phyloP scores from a whole-genome alignment of 176 grass and related monocot species.

The Oryza longistaminata region DNA sequence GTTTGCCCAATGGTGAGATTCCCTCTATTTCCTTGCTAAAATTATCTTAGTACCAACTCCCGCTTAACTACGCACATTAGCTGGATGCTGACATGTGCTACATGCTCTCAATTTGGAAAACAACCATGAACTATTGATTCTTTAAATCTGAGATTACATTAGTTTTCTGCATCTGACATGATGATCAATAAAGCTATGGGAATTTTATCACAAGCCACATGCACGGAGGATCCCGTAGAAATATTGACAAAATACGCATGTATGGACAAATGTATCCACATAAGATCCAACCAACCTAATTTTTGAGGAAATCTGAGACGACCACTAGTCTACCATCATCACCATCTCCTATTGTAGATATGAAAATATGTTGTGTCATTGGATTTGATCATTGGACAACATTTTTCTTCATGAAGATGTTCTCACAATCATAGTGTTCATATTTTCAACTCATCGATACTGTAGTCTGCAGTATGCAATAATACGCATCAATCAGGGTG shows the following conservation, averaged over 20 bases:
- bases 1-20: slow-evolving; percentile 82
- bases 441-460: slow-evolving; percentile 1
- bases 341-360: neutral
- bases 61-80: neutral
- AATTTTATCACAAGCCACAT: neutral
- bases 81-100: neutral
- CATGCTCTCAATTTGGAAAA: neutral
- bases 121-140: neutral
- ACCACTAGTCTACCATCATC: neutral
- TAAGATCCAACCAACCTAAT: neutral
- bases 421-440: neutral
- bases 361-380: neutral
- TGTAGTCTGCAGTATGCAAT: neutral
- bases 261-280: neutral
- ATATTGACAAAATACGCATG: neutral
- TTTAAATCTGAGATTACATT: neutral
- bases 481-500: neutral
- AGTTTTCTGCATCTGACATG: neutral
- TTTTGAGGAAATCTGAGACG: neutral
- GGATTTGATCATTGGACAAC: neutral
- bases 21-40: slow-evolving; percentile 21
- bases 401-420: slow-evolving; percentile 3
- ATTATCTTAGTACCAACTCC: neutral
- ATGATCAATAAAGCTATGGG: neutral
- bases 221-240: neutral